phyloP scores from a whole-genome alignment of 1,284 basidiomycete genomes.

The Ustilago esculenta region DNA sequence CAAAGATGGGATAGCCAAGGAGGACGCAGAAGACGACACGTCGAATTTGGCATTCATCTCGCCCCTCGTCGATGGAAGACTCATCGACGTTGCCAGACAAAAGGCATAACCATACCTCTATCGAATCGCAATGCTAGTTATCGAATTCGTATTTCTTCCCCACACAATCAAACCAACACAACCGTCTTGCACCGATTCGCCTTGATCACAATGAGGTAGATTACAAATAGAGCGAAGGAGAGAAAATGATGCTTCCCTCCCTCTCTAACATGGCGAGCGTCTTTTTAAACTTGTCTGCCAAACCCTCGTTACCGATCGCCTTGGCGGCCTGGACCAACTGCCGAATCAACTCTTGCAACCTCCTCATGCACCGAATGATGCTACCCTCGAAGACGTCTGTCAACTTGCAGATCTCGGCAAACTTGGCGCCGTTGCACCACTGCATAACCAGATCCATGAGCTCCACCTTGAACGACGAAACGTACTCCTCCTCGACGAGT shows the following conservation, averaged over 20 bases:
- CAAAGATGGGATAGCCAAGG: background rate
- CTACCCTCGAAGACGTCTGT: slow-evolving; percentile 97
- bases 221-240: slow-evolving; percentile 49
- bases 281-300: slow-evolving; percentile 71
- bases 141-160: background rate
- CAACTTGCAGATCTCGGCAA: slow-evolving; percentile 94
- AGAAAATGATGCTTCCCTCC: slow-evolving; percentile 64
- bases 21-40: slow-evolving; percentile 16
- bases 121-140: too few relatives aligned
- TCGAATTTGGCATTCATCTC: slow-evolving; percentile 54
- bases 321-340: slow-evolving; percentile 95
- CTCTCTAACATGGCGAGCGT: slow-evolving; percentile 60
- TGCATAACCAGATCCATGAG: slow-evolving; percentile 96
- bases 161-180: background rate
- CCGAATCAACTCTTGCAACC: slow-evolving; percentile 89
- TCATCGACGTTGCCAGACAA: slow-evolving; percentile 50
- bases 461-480: slow-evolving; percentile 95
- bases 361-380: slow-evolving; percentile 81
- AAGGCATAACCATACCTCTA: too few relatives aligned
- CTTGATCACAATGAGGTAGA: too few relatives aligned
- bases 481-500: slow-evolving; percentile 92
- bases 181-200: too few relatives aligned
- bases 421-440: slow-evolving; percentile 98
- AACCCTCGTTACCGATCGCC: slow-evolving; percentile 92
- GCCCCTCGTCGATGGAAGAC: slow-evolving; percentile 52